phyloP scores from a whole-genome alignment of 2,329 filamentous ascomycete species.

The Diaporthe vexans region DNA sequence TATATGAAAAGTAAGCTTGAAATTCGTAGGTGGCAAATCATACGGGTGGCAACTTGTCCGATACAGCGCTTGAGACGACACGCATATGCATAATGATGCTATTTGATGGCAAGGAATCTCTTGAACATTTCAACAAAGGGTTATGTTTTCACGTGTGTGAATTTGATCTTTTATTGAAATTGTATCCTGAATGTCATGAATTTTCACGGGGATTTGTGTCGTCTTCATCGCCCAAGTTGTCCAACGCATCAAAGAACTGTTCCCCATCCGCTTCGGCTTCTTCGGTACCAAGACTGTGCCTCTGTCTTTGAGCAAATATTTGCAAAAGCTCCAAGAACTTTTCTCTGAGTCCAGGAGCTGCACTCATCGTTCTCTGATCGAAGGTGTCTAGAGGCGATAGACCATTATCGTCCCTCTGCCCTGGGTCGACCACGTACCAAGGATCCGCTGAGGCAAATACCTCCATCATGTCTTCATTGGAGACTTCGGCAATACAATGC shows the following conservation, averaged over 20 bases:
- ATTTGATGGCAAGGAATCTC: neutral
- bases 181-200: no score
- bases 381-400: conserved; percentile 7
- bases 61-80: no score
- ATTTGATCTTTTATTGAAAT: neutral
- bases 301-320: neutral
- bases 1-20: no score
- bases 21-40: no score
- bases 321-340: conserved; percentile 15
- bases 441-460: conserved; percentile 2
- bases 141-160: neutral
- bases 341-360: neutral
- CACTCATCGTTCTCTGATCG: conserved; percentile 2
- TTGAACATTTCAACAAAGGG: neutral
- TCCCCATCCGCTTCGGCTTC: neutral
- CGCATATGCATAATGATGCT: neutral
- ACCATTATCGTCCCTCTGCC: neutral
- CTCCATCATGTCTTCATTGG: conserved; percentile 8
- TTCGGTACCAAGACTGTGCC: neutral
- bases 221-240: neutral
- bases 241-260: conserved; percentile 24
- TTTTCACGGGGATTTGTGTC: neutral
- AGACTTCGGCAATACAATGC: conserved; percentile 16
- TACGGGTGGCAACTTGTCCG: no score
- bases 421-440: conserved; percentile 3